Percentiles rank a stretch among this genome's conserved stretches.
phyloP scores from a whole-genome alignment of 2,329 filamentous ascomycete species.

The Epichloe brachyelytri region DNA sequence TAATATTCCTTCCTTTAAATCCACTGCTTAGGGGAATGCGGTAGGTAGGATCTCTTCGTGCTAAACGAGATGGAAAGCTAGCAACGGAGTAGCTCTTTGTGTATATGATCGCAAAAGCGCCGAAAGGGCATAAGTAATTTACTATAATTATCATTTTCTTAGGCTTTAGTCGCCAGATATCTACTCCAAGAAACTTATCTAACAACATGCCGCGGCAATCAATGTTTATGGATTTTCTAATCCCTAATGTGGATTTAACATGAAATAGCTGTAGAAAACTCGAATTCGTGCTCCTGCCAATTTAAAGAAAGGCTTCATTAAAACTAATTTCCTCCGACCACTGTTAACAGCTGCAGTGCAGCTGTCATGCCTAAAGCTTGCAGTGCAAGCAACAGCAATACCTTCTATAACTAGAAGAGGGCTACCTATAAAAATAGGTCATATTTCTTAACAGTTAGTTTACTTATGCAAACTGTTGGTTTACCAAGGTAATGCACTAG shows the following conservation, averaged over 20 bases:
- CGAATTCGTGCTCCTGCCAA: conserved; percentile 11
- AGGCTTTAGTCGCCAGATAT: too few relatives aligned
- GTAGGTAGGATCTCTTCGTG: neutral
- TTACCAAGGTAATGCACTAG: too few relatives aligned
- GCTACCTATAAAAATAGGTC: too few relatives aligned
- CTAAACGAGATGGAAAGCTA: neutral
- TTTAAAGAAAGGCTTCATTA: neutral
- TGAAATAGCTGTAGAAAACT: neutral
- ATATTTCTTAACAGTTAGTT: too few relatives aligned
- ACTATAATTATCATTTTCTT: neutral
- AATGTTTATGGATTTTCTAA: neutral
- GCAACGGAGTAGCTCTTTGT: neutral
- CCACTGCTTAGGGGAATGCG: neutral
- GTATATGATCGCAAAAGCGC: neutral
- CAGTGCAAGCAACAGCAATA: too few relatives aligned
- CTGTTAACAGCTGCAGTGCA: too few relatives aligned
- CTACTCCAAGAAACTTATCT: too few relatives aligned
- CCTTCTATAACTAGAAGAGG: too few relatives aligned
- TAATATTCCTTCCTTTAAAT: neutral
- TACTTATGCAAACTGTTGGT: too few relatives aligned
- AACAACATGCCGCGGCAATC: neutral
- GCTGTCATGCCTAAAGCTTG: too few relatives aligned
- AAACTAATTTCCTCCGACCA: neutral
- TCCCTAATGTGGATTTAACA: neutral
- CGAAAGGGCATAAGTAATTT: too few relatives aligned